Base-by-base conservation (phyloP, 257 asterid species). In the Verbena officinalis region DNA sequence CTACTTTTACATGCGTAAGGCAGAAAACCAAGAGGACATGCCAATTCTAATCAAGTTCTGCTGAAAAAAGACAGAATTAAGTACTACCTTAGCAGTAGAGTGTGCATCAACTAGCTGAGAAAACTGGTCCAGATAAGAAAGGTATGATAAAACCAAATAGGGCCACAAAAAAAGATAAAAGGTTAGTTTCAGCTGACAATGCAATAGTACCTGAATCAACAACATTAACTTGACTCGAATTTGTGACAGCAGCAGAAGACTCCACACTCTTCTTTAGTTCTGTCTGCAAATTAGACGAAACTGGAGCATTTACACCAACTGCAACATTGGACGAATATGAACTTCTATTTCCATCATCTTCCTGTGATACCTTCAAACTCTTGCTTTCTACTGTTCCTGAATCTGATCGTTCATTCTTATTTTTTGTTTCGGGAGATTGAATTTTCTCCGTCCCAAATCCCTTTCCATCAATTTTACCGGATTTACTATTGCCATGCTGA, bases 191-290 rank as follows among this genome's bases (percentile, higher is more conserved):
- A 15, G 31, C 20, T 51, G 45, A 67, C 33, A 27, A 36, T 4
- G 40, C 7, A 36, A 40, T 7, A 20, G 51, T 58, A 77, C 87
- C 84, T 70, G 81, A 60, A 72, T 67, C 75, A 53, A 53, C 62
- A 19, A 44, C 68, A 34, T 40, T 69, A 53, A 54, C 40, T 49
- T 36, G 57, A 48, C 27, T 73, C 62, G 13, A 33, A 22, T 63
- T 67, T 36, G 22, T 19, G 45, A 67, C 5, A 45, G 53, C 69
- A 55, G 73, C 33, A 60, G 75, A 72, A 64, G 76, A 51, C 22
- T 54, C 60, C 60, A 30, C 30, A 46, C 49, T n/a, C 20, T 44
- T 15, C 51, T 46, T 46, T 4, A 46, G 7, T 46, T 46, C 27
- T 46, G 53, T 46, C 16, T 1, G 27, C 53, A 16, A 0, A 65